These are phyloP conservation scores for Syzygium syzygioides DNA, from an alignment of 441 rosid genomes.

Conservation along the genomic window DNA sequence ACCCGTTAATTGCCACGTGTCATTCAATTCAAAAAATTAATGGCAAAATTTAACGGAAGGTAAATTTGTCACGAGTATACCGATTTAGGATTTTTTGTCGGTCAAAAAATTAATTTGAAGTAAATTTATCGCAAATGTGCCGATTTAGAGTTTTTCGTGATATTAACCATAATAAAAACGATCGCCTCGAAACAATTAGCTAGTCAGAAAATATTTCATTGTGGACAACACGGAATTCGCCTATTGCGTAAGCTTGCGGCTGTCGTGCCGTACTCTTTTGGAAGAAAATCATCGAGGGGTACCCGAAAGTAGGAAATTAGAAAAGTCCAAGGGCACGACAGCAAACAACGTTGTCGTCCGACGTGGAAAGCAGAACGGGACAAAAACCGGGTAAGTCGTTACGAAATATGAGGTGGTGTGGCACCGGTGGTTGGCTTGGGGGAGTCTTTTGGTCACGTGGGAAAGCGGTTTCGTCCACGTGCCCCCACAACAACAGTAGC, in stretches of 20 bases:
- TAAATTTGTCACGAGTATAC: too few relatives aligned
- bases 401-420: not conserved
- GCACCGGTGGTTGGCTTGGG: not conserved
- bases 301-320: not conserved
- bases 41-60: too few relatives aligned
- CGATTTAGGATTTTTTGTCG: too few relatives aligned
- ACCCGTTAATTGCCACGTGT: too few relatives aligned
- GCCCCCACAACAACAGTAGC: not conserved
- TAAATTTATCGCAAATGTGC: too few relatives aligned
- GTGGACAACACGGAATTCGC: not conserved
- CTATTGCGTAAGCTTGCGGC: not conserved
- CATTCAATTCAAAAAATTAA: too few relatives aligned
- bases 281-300: not conserved
- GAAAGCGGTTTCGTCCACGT: slow-evolving; percentile 19
- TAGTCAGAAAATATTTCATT: too few relatives aligned
- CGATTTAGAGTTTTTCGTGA: too few relatives aligned
- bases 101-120: too few relatives aligned
- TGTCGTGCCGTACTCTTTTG: not conserved
- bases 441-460: slow-evolving; percentile 11
- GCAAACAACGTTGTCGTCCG: not conserved
- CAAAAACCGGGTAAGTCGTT: not conserved
- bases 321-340: not conserved
- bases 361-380: not conserved
- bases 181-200: too few relatives aligned
- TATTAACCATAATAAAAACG: too few relatives aligned